Evolutionary conservation across 78 protist species (phyloP).

Genomic region (Cavenderia fasciculata): DNA sequence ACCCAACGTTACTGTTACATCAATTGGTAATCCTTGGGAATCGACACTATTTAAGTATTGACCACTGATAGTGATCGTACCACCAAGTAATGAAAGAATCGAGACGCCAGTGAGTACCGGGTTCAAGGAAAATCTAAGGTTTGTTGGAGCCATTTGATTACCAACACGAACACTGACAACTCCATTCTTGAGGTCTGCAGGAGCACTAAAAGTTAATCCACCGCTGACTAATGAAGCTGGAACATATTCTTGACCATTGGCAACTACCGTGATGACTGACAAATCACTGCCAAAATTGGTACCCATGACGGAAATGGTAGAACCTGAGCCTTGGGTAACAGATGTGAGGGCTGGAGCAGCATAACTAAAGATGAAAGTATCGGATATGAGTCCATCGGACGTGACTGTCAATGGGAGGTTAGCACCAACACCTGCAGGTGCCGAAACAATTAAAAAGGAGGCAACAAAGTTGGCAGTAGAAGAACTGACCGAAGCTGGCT

Average conservation of each 20-base stretch:
- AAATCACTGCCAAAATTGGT: constrained; percentile 7
- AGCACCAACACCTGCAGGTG: constrained; percentile 35
- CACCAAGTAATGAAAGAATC: too few species aligned
- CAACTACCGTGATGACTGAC: too few species aligned
- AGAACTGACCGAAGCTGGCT: not conserved
- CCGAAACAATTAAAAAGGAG: too few species aligned
- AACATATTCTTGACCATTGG: too few species aligned
- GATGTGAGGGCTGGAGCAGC: constrained; percentile 19
- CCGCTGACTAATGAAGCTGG: too few species aligned
- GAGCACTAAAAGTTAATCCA: too few species aligned
- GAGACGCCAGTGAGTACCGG: too few species aligned
- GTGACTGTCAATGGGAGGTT: not conserved
- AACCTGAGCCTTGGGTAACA: not conserved
- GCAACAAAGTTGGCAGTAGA: too few species aligned
- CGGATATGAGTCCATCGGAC: not conserved
- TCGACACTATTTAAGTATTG: not conserved
- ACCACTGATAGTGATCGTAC: not conserved
- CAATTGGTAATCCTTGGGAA: not conserved
- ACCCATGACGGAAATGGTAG: not conserved
- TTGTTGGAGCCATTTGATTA: not conserved
- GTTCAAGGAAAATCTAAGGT: too few species aligned
- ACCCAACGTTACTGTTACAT: not conserved
- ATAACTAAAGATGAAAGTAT: not conserved
- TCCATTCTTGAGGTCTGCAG: not conserved
- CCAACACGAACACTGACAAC: not conserved